Percentiles rank a stretch among this genome's conserved stretches.
These are phyloP conservation scores for Dothideomycetes sp. DNA, from an alignment of 2,329 filamentous ascomycete species.

Conservation along the genomic window DNA sequence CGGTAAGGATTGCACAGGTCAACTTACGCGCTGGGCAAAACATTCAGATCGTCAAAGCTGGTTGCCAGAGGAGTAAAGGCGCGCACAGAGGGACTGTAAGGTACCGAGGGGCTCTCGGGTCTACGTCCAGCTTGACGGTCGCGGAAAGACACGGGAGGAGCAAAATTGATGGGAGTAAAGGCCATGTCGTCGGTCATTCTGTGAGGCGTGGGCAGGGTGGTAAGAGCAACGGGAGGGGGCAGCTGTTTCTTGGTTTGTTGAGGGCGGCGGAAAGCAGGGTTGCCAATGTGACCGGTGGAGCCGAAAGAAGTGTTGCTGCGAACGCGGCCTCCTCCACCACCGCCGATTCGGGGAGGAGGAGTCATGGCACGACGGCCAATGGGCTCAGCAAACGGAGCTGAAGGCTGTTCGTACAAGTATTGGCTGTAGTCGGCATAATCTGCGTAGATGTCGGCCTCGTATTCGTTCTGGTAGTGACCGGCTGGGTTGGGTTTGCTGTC, in stretches of 20 bases:
- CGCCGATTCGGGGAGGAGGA: constrained; percentile 64
- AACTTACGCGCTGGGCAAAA: constrained; percentile 85
- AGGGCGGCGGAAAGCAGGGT: constrained; percentile 19
- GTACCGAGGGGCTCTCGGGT: constrained; percentile 51
- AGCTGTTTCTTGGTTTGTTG: constrained; percentile 44
- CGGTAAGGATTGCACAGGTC: constrained; percentile 21
- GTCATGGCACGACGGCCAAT: constrained; percentile 90
- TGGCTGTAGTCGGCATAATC: constrained; percentile 50
- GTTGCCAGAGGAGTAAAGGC: constrained; percentile 70
- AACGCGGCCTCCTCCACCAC: constrained; percentile 40
- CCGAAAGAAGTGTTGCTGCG: constrained; percentile 36
- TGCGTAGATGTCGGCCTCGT: constrained; percentile 60
- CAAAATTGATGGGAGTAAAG: constrained; percentile 72
- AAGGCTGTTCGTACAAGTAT: constrained; percentile 40
- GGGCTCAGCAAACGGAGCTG: constrained; percentile 60
- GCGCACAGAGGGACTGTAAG: constrained; percentile 66
- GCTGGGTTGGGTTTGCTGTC: constrained; percentile 52
- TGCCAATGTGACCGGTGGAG: constrained; percentile 33
- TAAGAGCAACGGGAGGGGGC: constrained; percentile 65
- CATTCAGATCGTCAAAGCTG: constrained; percentile 76
- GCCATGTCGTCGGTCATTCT: constrained; percentile 64
- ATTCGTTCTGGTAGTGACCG: constrained; percentile 42
- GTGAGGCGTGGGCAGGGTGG: constrained; percentile 72
- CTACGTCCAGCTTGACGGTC: constrained; percentile 60
- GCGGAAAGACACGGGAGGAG: constrained; percentile 55